Evolutionary conservation across 1,284 basidiomycete genomes (phyloP), one percentile per base, ranked within the genome.

Genomic region (Leucocoprinus gongylophorus): DNA sequence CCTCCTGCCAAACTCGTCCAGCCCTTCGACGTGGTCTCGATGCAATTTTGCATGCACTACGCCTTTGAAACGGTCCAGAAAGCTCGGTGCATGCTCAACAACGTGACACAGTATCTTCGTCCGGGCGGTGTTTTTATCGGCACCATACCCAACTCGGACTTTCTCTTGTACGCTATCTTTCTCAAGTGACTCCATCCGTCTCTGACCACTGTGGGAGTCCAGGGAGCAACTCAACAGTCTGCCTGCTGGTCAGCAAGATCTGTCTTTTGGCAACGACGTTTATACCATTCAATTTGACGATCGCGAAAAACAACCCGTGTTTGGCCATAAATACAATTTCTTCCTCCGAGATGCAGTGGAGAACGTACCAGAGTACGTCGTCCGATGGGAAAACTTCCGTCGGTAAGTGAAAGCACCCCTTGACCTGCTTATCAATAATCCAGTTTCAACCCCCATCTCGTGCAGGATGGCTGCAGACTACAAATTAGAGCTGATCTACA

Each of bases 41-140:
- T 98, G 87, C 97, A 99, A 66, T 99, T 99, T 68, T 99, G 95
- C 70, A 97, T 99, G 91, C 97, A 99, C 68, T 99, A 99, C 64
- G 97, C 95, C 7, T 99, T 98, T 67, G 94, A 98, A 65, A 87
- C 79, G 37, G 80, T 85, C 28, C 72, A 79, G 48, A 97, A 97
- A 66, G 91, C 86, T 23, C 78, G 91, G 32, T 85, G 81, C 63
- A 97, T 99, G 95, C 80, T 99, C 26, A 80, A 86, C 48, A 99
- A 99, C 64, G 95, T 95, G 21, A 81, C 84, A 48, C 70, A 79
- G 38, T 87, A 87, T 72, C 75, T 99, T 45, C 76, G 88, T 33
- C 73, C 75, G 21, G 95, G 95, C 28, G 97, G 97, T 2, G 69
- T 85, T 12, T 97, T 98, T 61, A 80, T 99, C 49, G 97, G 95